These are phyloP conservation scores for Hortiboletus campestris DNA, from an alignment of 768 basidiomycete genomes.

Conservation along the genomic window DNA sequence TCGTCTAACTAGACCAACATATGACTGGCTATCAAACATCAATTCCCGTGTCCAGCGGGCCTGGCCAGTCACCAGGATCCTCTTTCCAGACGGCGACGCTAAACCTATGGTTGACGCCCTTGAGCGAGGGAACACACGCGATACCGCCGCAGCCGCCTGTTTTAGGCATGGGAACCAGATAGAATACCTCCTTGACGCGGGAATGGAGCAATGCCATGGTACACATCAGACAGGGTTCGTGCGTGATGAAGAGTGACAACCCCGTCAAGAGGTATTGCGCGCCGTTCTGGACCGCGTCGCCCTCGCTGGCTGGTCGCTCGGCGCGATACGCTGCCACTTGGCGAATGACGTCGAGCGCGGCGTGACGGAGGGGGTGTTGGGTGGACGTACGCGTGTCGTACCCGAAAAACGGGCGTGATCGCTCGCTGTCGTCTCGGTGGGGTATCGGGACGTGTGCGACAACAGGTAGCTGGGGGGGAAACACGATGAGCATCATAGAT, in stretches of 20 bases:
- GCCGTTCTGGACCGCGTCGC: constrained; percentile 48
- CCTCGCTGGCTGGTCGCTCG: constrained; percentile 5
- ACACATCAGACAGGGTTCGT: constrained; percentile 99
- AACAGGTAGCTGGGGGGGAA: constrained; percentile 63
- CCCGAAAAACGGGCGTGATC: constrained; percentile 44
- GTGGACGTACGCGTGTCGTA: constrained; percentile 70
- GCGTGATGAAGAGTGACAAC: constrained; percentile 81
- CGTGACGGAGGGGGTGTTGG: constrained; percentile 80
- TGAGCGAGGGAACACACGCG: constrained; percentile 73
- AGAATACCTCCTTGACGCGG: constrained; percentile 84
- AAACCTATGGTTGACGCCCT: constrained; percentile 89
- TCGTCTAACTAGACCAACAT: not conserved
- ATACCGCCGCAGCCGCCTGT: constrained; percentile 87
- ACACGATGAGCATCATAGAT: not conserved
- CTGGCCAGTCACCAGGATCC: constrained; percentile 3
- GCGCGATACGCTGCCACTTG: constrained; percentile 59
- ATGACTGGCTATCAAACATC: constrained; percentile 27
- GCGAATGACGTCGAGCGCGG: constrained; percentile 74
- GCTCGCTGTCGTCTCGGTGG: constrained; percentile 33
- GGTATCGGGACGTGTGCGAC: constrained; percentile 67
- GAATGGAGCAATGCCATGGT: constrained; percentile 95
- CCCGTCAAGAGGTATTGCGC: constrained; percentile 87
- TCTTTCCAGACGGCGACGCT: constrained; percentile 66
- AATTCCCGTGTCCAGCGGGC: constrained; percentile 19
- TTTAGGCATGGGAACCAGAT: constrained; percentile 64